Base-by-base conservation (phyloP, 768 basidiomycete species). In the Boletus vinaceobasis region DNA sequence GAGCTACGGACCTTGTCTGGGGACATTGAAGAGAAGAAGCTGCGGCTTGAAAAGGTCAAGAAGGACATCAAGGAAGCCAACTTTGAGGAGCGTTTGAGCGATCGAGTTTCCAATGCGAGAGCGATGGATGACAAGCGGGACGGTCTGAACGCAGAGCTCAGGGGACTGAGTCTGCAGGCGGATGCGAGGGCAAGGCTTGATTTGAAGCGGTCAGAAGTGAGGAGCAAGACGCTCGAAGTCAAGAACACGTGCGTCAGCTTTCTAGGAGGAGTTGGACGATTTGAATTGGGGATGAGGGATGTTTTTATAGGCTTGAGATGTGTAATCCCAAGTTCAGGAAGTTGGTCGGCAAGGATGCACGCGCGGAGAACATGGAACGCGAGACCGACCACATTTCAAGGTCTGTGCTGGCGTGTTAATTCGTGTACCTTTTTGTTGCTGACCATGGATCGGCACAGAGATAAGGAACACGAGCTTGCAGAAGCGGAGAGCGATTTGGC, bases 171-270 rank as follows among this genome's bases (percentile, higher is more conserved):
- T 60, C 63, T 82, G 43, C 93, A 98, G 66, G 87, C 90, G 0
- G 89, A 94, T 50, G 76, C 83, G 1, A 77, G 96, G 42, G 92
- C 94, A 2, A 87, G 83, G 61, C 68, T 98, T 49, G 83, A 87
- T 38, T 64, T 96, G 57, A 89, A 91, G 65, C 76, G 85, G 55
- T 75, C 74, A 1, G 90, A 94, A 59, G 67, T 85, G 42, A 82
- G 78, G 66, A 77, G 72, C 52, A 90, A 89, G 72, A 73, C 75
- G 43, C 74, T 74, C 15, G 90, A 93, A 38, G 76, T 93, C 14
- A 75, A 81, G 58, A 84, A 79, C 50, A 84, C 78, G 91, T 93
- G 56, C 53, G 87, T 75, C 8, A 9, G 15, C 29, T n/a, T 37
- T 46, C 21, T 31, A 13, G 1, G 14, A 33, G 2, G 14, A 19